A percentile compares a stretch with the other conserved stretches of the same genome.
Evolutionary conservation across 345 rosid species (phyloP).

Genomic region (Pistacia vera): DNA sequence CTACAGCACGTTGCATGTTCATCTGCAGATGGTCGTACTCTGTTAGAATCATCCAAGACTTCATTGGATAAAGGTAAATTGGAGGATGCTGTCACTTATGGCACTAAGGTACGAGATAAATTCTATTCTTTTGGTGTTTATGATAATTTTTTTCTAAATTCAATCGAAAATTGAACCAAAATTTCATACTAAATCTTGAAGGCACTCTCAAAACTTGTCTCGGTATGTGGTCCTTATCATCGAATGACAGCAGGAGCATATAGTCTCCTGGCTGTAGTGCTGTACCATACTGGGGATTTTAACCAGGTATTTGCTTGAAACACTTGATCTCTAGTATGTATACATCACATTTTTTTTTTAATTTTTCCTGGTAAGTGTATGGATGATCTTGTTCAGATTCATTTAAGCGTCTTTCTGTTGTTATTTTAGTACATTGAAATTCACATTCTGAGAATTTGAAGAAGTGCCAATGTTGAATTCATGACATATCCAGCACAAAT

Average conservation of each 20-base stretch:
- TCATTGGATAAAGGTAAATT: constrained; percentile 96
- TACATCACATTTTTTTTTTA: not conserved
- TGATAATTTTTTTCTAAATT: not conserved
- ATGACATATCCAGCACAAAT: not conserved
- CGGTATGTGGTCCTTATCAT: constrained; percentile 98
- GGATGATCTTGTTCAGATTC: not conserved
- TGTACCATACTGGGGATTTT: constrained; percentile 97
- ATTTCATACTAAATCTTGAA: constrained; percentile 40
- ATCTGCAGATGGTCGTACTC: constrained; percentile 94
- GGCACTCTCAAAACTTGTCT: constrained; percentile 91
- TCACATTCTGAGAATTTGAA: not conserved
- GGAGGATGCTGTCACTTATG: constrained; percentile 92
- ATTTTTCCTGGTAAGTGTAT: not conserved
- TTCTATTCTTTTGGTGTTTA: constrained; percentile 13
- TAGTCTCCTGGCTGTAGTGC: constrained; percentile 96
- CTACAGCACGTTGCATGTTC: constrained; percentile 89
- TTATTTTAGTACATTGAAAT: not conserved
- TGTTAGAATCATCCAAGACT: constrained; percentile 93
- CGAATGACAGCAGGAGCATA: constrained; percentile 98
- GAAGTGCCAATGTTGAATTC: not conserved
- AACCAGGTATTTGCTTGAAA: constrained; percentile 70
- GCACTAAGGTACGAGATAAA: constrained; percentile 67
- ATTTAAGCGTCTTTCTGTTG: not conserved
- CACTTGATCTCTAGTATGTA: not conserved
- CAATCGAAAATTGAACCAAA: constrained; percentile 12